Evolutionary conservation across 495 filamentous ascomycete species (phyloP), one percentile per base, ranked within the genome.

Genomic region (Podospora appendiculata): DNA sequence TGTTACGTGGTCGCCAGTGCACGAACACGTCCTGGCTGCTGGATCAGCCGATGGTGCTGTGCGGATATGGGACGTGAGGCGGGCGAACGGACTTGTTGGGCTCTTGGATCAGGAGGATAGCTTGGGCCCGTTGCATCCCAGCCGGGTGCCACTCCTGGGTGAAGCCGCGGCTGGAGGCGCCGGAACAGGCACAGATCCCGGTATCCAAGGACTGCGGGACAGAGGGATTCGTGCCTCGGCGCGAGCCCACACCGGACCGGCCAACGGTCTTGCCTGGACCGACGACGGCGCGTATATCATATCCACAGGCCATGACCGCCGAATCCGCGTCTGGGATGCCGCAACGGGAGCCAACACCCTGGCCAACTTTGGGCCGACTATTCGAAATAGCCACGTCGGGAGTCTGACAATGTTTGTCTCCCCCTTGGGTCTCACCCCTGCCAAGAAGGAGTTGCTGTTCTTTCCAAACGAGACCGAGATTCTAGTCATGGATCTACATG

Each of bases 251-350:
- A 71, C 72, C 16, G 89, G 85, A 0, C 77, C 87, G 16, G 89
- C 90, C 41, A 95, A 94, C 56, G 88, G 88, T 0, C 72, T 95
- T 12, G 75, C 83, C 0, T 96, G 88, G 89, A 89, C 87, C 8
- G 82, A 88, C 45, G 81, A 85, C 66, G 89, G 90, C 8, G 67
- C 65, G 12, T 79, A 85, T 51, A 70, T 96, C 12, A 74, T 96
- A 18, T 89, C 87, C 6, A 76, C 84, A 1, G 90, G 91, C 6
- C 86, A 89, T 49, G 91, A 96, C 61, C 70, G 86, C 38, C 79
- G 85, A 8, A 84, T 96, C 45, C 79, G 90, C 3, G 88, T 94
- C 3, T 95, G 90, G 91, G 78, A 93, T 65, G 79, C 85, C 12
- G 71, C 71, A 0, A 87, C 83, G 0, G 89, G 90, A 11, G 86